These are phyloP conservation scores for Ustilago vetiveriae DNA, from an alignment of 1,284 basidiomycete genomes.

Conservation along the genomic window DNA sequence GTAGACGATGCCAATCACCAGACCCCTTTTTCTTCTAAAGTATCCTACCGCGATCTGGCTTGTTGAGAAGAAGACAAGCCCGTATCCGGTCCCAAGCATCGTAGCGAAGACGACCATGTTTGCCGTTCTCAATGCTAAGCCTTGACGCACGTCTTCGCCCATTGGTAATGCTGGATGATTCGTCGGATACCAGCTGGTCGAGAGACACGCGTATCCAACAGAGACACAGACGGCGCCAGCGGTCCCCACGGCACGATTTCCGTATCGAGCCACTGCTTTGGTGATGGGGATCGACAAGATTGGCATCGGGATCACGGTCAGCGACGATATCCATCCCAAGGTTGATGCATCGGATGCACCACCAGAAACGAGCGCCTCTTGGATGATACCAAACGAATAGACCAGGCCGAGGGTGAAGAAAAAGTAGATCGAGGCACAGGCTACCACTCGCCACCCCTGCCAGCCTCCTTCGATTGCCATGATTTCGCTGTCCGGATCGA, in stretches of 20 bases:
- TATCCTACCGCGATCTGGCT: conserved; percentile 55
- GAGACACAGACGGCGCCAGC: conserved; percentile 53
- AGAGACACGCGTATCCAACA: conserved; percentile 56
- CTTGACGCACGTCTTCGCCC: conserved; percentile 15
- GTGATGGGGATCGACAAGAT: conserved; percentile 63
- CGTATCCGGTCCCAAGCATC: conserved; percentile 43
- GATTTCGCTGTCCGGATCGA: conserved; percentile 7
- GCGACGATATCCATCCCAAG: conserved; percentile 64
- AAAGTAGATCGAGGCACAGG: conserved; percentile 41
- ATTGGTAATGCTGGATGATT: conserved; percentile 8
- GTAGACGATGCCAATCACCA: conserved; percentile 66
- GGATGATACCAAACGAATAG: conserved; percentile 66
- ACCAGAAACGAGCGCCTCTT: conserved; percentile 55
- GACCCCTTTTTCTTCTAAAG: conserved; percentile 60
- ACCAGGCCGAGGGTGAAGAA: conserved; percentile 58
- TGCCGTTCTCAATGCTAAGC: conserved; percentile 12
- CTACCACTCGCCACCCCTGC: conserved; percentile 30
- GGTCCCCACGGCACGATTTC: conserved; percentile 52
- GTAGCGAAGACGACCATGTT: conserved; percentile 27
- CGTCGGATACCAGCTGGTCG: conserved; percentile 44
- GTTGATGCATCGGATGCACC: conserved; percentile 61
- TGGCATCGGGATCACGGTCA: conserved; percentile 56
- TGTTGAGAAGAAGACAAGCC: conserved; percentile 41
- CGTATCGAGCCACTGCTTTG: conserved; percentile 54
- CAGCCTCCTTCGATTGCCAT: conserved; percentile 21